phyloP scores from a whole-genome alignment of 164 flowering plant genomes.

The Litsea cubeba region DNA sequence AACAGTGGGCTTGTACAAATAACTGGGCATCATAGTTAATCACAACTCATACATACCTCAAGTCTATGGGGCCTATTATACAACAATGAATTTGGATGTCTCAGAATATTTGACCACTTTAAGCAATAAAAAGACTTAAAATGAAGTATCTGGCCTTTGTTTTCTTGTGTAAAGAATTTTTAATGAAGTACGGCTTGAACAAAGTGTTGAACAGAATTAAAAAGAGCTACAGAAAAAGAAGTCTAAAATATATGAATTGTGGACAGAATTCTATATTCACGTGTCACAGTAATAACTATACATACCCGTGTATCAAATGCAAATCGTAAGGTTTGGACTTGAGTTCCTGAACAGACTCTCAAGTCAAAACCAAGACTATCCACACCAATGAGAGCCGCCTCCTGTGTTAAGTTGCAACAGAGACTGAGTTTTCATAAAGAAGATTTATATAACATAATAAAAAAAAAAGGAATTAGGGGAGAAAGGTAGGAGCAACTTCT shows the following conservation, averaged over 20 bases:
- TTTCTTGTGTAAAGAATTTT: background rate
- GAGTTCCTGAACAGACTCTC: constrained; percentile 82
- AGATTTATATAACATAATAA: background rate
- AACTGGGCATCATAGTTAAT: too few species aligned
- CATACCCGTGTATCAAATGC: constrained; percentile 62
- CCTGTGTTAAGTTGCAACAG: constrained; percentile 40
- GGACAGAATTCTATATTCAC: background rate
- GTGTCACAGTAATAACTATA: background rate
- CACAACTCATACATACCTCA: background rate
- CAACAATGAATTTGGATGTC: background rate
- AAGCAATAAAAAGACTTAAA: background rate
- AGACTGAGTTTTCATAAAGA: background rate
- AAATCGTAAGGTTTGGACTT: constrained; percentile 81
- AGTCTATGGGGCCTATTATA: background rate
- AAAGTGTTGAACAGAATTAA: background rate
- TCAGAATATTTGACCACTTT: background rate
- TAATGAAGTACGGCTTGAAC: background rate
- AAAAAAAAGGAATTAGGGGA: background rate
- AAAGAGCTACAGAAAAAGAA: background rate
- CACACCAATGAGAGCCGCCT: constrained; percentile 55
- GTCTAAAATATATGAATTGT: background rate
- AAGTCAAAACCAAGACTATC: constrained; percentile 84
- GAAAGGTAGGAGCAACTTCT: too few species aligned
- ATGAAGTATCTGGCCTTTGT: background rate
- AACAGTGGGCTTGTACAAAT: too few species aligned